Evolutionary conservation across 2,329 filamentous ascomycete genomes (phyloP), one percentile per base, ranked within the genome.

Genomic region (Lachnellula hyalina): DNA sequence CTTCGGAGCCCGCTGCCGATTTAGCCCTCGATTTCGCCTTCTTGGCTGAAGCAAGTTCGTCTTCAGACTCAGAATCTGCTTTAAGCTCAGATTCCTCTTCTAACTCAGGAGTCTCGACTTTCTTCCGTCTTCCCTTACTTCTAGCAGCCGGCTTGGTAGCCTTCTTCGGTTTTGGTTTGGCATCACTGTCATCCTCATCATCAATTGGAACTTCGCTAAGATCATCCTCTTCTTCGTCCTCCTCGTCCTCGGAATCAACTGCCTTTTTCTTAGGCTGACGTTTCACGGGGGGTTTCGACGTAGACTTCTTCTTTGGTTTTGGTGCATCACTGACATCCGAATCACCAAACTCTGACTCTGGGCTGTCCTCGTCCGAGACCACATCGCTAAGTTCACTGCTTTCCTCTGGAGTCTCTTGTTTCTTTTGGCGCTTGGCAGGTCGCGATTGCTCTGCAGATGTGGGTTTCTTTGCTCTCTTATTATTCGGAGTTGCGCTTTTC

Each of bases 251-350:
- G 48, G 57, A 44, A 46, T 48, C 4, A 55, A 58, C 35, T 57
- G 58, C 48, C 64, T 55, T 69, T 61, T 49, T 63, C 55, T 63
- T 66, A 15, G 63, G 52, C 28, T 57, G 62, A 21, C 64, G 52
- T 41, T 65, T 68, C n/a, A 55, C 51, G 21, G 63, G 58, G 19
- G 62, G 55, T 23, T 64, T 63, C 17, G 59, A 15, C 25, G 52
- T 56, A 15, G 49, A 79, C 67, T 75, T 80, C 69, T 84, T 81
- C 56, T 72, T 73, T 17, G 53, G 19, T 34, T 57, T 63, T 11
- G 60, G 62, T 14, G 53, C 48, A 34, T 59, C 55, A 49, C 55
- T 62, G 15, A 14, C 38, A 45, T 64, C 60, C 4, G 59, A 62
- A 42, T 57, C 59, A 14, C 28, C 52, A 23, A 55, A 47, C 5